These are phyloP conservation scores for Pueraria montana DNA, from an alignment of 306 rosid species.

Conservation along the genomic window DNA sequence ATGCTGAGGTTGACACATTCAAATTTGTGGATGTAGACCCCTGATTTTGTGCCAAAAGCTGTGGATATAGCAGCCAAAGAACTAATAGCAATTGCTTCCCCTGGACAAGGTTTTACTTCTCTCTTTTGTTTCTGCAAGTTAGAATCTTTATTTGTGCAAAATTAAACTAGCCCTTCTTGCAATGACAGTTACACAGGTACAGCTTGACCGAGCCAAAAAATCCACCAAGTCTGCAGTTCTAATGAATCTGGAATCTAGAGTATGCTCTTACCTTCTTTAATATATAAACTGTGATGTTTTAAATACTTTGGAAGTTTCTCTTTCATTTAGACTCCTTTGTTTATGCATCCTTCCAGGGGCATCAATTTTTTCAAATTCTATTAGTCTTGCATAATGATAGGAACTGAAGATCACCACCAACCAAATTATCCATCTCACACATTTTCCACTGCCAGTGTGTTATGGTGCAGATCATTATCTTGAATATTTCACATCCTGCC, in stretches of 20 bases:
- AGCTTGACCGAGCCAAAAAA: slow-evolving; percentile 92
- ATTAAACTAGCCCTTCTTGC: slow-evolving; percentile 29
- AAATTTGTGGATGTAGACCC: slow-evolving; percentile 62
- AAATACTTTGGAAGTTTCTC: neutral
- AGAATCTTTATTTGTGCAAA: neutral
- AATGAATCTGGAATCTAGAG: slow-evolving; percentile 98
- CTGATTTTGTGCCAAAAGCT: slow-evolving; percentile 71
- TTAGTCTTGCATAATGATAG: neutral
- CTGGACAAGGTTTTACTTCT: slow-evolving; percentile 79
- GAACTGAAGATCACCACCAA: neutral
- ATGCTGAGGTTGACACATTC: slow-evolving; percentile 38
- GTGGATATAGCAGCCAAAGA: slow-evolving; percentile 87
- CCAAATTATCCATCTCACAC: no score
- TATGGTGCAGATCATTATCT: no score
- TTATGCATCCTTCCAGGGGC: neutral
- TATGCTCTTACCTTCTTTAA: slow-evolving; percentile 50
- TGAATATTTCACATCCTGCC: no score
- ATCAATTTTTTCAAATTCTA: neutral
- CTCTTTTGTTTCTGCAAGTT: neutral
- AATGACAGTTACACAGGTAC: slow-evolving; percentile 73
- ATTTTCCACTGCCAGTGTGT: no score
- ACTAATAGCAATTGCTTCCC: slow-evolving; percentile 77
- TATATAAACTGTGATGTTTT: slow-evolving; percentile 20
- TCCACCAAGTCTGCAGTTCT: slow-evolving; percentile 93
- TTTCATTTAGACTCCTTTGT: slow-evolving; percentile 3